These are phyloP conservation scores for Neurospora sp. DNA, from an alignment of 495 filamentous ascomycete genomes.

Conservation along the genomic window DNA sequence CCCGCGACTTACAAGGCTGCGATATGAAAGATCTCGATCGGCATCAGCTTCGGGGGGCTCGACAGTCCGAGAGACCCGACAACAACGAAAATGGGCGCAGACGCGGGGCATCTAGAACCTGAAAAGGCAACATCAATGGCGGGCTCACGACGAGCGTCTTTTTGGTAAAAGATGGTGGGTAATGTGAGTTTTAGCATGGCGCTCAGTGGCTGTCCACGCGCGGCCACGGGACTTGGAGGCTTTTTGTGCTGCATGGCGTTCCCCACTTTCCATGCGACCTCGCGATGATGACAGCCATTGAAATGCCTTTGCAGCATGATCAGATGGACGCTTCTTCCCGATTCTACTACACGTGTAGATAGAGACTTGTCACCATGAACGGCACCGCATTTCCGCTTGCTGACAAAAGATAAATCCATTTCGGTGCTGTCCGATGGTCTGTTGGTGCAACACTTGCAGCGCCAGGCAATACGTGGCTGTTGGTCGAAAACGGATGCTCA, in stretches of 20 bases:
- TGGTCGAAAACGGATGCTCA: not conserved
- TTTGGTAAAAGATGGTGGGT: not conserved
- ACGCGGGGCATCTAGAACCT: not conserved
- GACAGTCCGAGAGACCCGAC: not conserved
- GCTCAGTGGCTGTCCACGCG: not conserved
- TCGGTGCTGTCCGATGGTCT: not conserved
- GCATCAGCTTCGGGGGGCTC: not conserved
- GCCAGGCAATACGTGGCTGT: not conserved
- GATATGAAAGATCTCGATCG: not conserved
- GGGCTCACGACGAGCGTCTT: no score
- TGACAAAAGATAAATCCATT: not conserved
- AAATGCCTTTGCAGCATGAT: not conserved
- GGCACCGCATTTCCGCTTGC: not conserved
- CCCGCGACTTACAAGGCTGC: not conserved
- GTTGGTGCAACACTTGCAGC: not conserved
- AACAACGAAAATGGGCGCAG: not conserved
- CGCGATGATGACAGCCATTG: not conserved
- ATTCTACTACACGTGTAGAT: not conserved
- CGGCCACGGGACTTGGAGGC: not conserved
- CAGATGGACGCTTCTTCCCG: not conserved
- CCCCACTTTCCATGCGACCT: not conserved
- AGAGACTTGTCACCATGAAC: not conserved
- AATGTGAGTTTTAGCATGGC: not conserved
- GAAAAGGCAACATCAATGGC: not conserved
- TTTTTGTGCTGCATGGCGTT: not conserved